Conservation (phyloP, 108 stramenopile species). For the Pseudonitzschia multiseries region DNA sequence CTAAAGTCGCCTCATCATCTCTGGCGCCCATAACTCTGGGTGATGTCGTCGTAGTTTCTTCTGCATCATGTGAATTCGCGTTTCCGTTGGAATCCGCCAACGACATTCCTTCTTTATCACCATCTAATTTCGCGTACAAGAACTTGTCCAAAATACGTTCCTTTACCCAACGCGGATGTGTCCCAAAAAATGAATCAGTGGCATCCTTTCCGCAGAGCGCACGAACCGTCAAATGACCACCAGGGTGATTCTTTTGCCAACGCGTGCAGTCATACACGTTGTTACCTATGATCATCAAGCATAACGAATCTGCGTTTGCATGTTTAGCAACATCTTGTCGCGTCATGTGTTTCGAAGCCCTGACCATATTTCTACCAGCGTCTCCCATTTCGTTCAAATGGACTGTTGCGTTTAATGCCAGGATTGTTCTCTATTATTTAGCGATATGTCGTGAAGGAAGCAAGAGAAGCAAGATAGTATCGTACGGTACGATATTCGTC, state of each 20-base stretch:
- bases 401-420: too few relatives aligned
- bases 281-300: constrained; percentile 14
- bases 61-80: background rate
- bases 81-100: background rate
- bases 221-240: constrained; percentile 19
- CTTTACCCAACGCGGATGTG: background rate
- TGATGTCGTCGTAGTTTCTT: background rate
- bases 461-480: too few relatives aligned
- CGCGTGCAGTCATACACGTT: constrained; percentile 14
- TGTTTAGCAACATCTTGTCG: background rate
- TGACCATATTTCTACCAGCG: background rate
- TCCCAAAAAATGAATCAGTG: constrained; percentile 21
- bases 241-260: constrained; percentile 24
- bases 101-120: background rate
- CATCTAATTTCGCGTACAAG: constrained; percentile 16
- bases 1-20: constrained; percentile 22
- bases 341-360: background rate
- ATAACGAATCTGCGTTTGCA: background rate
- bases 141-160: constrained; percentile 20
- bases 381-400: background rate
- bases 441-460: too few relatives aligned
- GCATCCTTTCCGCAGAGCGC: constrained; percentile 24
- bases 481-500: too few relatives aligned
- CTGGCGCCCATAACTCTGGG: background rate
- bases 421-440: too few relatives aligned